Base-by-base conservation (phyloP, 2,329 filamentous ascomycete genomes). In the Neoscytalidium dimidiatum region DNA sequence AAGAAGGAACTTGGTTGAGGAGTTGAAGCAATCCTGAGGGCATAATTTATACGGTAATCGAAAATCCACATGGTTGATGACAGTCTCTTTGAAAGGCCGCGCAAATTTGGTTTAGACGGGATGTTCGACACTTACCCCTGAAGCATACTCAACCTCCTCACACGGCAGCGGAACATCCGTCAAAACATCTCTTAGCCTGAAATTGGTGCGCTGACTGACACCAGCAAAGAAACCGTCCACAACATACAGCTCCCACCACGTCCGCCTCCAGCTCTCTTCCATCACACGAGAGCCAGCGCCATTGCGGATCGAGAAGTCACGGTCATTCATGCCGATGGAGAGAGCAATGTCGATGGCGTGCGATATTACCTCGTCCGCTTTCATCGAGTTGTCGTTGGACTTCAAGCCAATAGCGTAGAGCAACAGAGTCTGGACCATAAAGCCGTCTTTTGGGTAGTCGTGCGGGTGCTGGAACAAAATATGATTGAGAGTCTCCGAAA, bases 161-260 rank as follows among this genome's bases (percentile, higher is more conserved):
- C 92, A 95, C 0, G 94, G 94, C 3, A 97, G 82, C 2, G 84
- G 85, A 2, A 92, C 90, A 70, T 92, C 88, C 14, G 86, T 84
- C 5, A 82, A 77, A 7, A 93, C 83, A 62, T 89, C 87, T 69
- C 87, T 91, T 26, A 92, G 82, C n/a, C 84, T 77, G 74, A 92
- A 91, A 64, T 86, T 89, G 46, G 90, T 90, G 67, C 87, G 85
- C 13, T 88, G 85, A 69, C 91, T 91, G 69, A 96, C 88, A 3
- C 91, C 92, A 4, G 92, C 91, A 69, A 96, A 85, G 85, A 96
- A 90, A 63, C 90, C 92, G 74, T 96, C 92, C 14, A 92, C 85
- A n/a, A 92, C 85, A 73, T 90, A 94, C 43, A 92, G 72, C 70
- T 86, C 92, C 94, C 94, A 97, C 93, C 93, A 97, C 1, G 93